Conservation (phyloP, 1,284 basidiomycete genomes). For the Ceratobasidium sp. region DNA sequence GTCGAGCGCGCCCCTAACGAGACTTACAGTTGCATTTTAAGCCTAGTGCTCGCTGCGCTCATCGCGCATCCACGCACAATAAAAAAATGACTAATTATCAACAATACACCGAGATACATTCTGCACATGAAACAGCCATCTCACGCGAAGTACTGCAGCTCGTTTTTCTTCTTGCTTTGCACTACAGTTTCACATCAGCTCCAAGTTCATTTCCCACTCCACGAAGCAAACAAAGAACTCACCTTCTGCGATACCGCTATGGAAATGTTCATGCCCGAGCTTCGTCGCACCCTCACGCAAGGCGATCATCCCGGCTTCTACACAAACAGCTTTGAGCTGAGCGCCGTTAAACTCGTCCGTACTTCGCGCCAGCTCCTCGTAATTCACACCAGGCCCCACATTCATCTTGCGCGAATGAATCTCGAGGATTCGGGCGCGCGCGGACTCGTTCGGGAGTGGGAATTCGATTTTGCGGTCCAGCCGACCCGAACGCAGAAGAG, state of each 20-base stretch:
- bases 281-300: slow-evolving; percentile 93
- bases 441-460: slow-evolving; percentile 80
- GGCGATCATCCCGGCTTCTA: slow-evolving; percentile 99
- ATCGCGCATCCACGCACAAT: not conserved
- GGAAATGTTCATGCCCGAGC: slow-evolving; percentile 92
- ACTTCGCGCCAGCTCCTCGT: slow-evolving; percentile 78
- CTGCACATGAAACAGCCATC: not conserved
- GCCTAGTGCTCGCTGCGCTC: not conserved
- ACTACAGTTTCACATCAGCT: slow-evolving; percentile 24
- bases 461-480: slow-evolving; percentile 87
- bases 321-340: slow-evolving; percentile 90
- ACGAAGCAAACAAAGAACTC: slow-evolving; percentile 54
- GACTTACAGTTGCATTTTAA: not conserved
- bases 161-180: slow-evolving; percentile 97
- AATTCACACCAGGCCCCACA: slow-evolving; percentile 79
- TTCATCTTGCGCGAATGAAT: slow-evolving; percentile 96
- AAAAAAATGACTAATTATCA: slow-evolving; percentile 40
- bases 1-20: not conserved
- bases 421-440: slow-evolving; percentile 79
- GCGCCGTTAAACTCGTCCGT: slow-evolving; percentile 85
- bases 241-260: slow-evolving; percentile 93
- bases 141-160: slow-evolving; percentile 90
- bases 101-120: slow-evolving; percentile 2
- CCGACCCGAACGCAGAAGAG: slow-evolving; percentile 79
- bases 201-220: not conserved